Evolutionary conservation across 2,329 filamentous ascomycete species (phyloP), one percentile per base, ranked within the genome.

Genomic region (Xylariaceae sp.): DNA sequence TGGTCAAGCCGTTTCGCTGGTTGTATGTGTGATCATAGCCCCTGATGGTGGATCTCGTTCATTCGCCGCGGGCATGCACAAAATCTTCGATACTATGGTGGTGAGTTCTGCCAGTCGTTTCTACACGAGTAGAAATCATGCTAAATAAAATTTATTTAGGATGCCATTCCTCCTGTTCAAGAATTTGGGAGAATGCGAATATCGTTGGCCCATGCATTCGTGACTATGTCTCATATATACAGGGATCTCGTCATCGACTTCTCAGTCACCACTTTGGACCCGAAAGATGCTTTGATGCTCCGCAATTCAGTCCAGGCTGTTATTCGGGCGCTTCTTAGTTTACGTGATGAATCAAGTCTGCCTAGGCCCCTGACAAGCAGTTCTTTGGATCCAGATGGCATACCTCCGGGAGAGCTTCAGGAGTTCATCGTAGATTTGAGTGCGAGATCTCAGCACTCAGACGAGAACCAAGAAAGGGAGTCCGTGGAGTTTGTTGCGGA

Each of bases 201-300:
- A 49, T 73, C 75, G 44, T 71, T 86, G 15, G 76, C 78, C 3
- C 77, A 76, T 61, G 76, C 78, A 0, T 84, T 84, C 59, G 80
- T 85, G 60, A 77, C 81, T 58, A 73, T 85, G 56, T 84, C 82
- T 11, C 75, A 82, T 62, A 79, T 78, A 1, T 78, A 82, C 60
- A 76, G 82, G 68, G 83, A 86, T 64, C 76, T 85, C 60, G 75
- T 76, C 10, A 76, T 83, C 55, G 82, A 85, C 56, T 75, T 84
- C n/a, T 81, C 82, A 1, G 70, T 84, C 3, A 83, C 81, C 1
- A 74, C 78, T 0, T 81, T 84, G 59, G 71, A 70, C 9, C 81
- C 82, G 1, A 70, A 74, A 9, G 81, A 85, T 65, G 73, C 83
- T 17, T 70, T 73, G 44, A 71, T 74, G 4, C 71, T 85, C 35